phyloP scores from a whole-genome alignment of 768 basidiomycete genomes.

The Crassisporium funariophilum region DNA sequence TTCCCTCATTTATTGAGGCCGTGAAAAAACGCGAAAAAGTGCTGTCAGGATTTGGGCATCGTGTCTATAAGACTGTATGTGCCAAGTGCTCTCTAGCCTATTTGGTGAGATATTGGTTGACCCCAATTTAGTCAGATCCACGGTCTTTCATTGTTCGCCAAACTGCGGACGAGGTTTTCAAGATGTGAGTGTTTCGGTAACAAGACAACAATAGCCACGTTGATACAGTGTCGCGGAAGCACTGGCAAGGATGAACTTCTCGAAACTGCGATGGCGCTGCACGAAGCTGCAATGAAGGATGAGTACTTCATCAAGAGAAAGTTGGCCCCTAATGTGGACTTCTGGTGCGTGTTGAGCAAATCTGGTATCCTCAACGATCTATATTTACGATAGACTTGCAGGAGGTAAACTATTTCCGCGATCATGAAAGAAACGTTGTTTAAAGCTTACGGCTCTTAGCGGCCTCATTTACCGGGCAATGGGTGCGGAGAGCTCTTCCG shows the following conservation, averaged over 20 bases:
- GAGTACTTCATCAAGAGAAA: slow-evolving; percentile 84
- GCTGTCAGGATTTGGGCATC: slow-evolving; percentile 88
- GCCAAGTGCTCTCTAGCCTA: slow-evolving; percentile 58
- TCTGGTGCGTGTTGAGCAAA: slow-evolving; percentile 57
- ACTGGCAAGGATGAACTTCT: slow-evolving; percentile 85
- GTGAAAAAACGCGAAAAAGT: slow-evolving; percentile 90
- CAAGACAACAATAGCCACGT: not conserved
- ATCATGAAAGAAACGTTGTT: slow-evolving; percentile 1
- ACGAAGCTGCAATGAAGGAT: slow-evolving; percentile 88
- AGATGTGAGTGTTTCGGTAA: slow-evolving; percentile 53
- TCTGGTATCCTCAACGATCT: slow-evolving; percentile 11
- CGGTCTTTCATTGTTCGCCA: slow-evolving; percentile 89
- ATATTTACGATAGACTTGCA: slow-evolving; percentile 27
- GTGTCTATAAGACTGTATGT: slow-evolving; percentile 37
- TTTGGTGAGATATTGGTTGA: too few species aligned
- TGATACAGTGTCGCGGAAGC: slow-evolving; percentile 38
- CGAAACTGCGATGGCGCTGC: slow-evolving; percentile 86
- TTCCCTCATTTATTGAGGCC: slow-evolving; percentile 81
- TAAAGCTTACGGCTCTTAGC: slow-evolving; percentile 36
- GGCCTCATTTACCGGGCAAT: slow-evolving; percentile 91
- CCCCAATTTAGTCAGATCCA: slow-evolving; percentile 82
- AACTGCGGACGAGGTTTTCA: slow-evolving; percentile 91
- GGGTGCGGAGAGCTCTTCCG: slow-evolving; percentile 48
- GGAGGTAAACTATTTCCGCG: slow-evolving; percentile 51
- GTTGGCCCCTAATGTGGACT: slow-evolving; percentile 90